phyloP scores from a whole-genome alignment of 768 basidiomycete species.

The Peribolospora kevripleyi region DNA sequence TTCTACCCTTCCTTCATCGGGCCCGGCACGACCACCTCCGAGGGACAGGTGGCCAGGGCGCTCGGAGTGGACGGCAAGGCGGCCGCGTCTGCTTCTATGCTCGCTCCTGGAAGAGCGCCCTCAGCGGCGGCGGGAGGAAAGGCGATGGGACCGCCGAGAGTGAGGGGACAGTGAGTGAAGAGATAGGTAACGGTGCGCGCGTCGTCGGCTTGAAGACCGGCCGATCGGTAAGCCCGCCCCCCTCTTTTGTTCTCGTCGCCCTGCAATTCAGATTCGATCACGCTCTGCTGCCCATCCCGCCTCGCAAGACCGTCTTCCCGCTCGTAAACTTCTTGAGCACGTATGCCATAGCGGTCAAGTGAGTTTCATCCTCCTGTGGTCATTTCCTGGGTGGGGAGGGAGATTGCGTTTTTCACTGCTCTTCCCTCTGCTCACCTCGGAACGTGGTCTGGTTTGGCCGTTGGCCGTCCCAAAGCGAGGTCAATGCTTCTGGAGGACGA shows the following conservation, averaged over 20 bases:
- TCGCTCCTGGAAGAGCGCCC: too few relatives aligned
- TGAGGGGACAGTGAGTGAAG: too few relatives aligned
- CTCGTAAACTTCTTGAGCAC: constrained; percentile 82
- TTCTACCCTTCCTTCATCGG: constrained; percentile 8
- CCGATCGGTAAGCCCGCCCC: not conserved
- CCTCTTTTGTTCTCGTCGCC: constrained; percentile 1
- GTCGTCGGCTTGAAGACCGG: not conserved
- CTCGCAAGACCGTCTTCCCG: constrained; percentile 54
- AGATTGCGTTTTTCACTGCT: not conserved
- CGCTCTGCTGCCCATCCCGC: constrained; percentile 7
- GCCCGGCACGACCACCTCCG: not conserved
- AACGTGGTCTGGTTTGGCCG: too few relatives aligned
- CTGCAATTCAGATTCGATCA: constrained; percentile 4
- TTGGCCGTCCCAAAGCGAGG: constrained; percentile 53
- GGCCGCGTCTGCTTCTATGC: not conserved
- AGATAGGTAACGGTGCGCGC: too few relatives aligned
- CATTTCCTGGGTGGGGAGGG: not conserved
- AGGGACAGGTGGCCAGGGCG: too few relatives aligned
- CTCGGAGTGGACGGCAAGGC: not conserved
- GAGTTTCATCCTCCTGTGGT: not conserved
- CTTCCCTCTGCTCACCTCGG: not conserved
- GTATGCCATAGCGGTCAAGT: constrained; percentile 41
- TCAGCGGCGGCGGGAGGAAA: too few relatives aligned
- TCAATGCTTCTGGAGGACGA: constrained; percentile 73
- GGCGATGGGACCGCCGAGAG: too few relatives aligned